These are phyloP conservation scores for Hypoxylon sp. DNA, from an alignment of 2,329 filamentous ascomycete genomes.

Conservation along the genomic window DNA sequence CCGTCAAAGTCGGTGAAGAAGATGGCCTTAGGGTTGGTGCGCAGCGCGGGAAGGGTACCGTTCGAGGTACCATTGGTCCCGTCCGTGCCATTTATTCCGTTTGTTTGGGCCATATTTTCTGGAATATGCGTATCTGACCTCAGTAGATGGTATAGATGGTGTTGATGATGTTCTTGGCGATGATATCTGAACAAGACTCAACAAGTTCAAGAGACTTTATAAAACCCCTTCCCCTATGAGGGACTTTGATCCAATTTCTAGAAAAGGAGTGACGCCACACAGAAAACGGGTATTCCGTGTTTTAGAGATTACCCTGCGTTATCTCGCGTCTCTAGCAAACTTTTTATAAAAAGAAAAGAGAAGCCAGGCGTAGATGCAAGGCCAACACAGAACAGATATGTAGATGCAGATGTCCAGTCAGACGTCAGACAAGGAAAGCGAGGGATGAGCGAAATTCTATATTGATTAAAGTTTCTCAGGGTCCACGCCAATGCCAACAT, in stretches of 20 bases:
- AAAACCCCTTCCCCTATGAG: conserved; percentile 22
- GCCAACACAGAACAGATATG: conserved; percentile 8
- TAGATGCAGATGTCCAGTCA: background rate
- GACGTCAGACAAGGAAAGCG: conserved; percentile 1
- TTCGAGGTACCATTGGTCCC: conserved; percentile 17
- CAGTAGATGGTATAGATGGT: background rate
- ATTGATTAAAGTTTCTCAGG: conserved; percentile 13
- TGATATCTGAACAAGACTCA: conserved; percentile 3
- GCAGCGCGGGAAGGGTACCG: conserved; percentile 67
- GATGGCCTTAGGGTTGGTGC: conserved; percentile 85
- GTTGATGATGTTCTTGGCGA: background rate
- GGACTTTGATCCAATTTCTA: conserved; percentile 24
- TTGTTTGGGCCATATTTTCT: conserved; percentile 34
- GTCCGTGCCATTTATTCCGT: conserved; percentile 20
- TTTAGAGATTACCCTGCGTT: conserved; percentile 13
- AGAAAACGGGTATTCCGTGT: conserved; percentile 11
- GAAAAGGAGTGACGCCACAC: conserved; percentile 36
- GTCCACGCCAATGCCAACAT: conserved; percentile 33
- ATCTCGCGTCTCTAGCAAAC: conserved; percentile 25
- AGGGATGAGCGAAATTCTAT: conserved; percentile 19
- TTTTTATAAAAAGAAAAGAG: background rate
- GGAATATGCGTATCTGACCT: background rate
- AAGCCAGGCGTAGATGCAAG: background rate
- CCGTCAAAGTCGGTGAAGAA: conserved; percentile 99
- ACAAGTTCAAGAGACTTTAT: conserved; percentile 9